Conservation (phyloP, 805 yeast species). For the Hanseniaspora vineae region DNA sequence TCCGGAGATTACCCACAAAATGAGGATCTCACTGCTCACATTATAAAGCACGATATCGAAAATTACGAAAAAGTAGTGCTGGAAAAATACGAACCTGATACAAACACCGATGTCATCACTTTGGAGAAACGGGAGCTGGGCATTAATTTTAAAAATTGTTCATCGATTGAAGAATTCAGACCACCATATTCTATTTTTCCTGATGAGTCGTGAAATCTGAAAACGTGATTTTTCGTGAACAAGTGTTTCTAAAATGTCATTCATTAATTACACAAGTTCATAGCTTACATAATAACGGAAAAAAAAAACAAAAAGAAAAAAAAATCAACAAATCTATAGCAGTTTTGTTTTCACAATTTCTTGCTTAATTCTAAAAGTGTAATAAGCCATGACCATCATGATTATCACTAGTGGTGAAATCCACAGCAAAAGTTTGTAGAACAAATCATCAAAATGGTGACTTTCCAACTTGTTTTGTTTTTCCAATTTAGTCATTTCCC, state of each 20-base stretch:
- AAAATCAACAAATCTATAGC: conserved; percentile 8
- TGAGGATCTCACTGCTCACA: background rate
- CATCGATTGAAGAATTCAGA: background rate
- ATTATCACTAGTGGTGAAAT: conserved; percentile 18
- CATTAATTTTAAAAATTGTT: background rate
- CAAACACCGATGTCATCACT: background rate
- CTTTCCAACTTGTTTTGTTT: conserved; percentile 7
- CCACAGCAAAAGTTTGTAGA: conserved; percentile 18
- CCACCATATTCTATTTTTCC: conserved; percentile 3
- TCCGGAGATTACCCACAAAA: background rate
- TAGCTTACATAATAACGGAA: background rate
- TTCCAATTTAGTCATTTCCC: conserved; percentile 13
- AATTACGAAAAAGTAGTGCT: background rate
- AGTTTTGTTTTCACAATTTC: conserved; percentile 24
- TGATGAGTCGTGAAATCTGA: background rate
- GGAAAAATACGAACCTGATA: background rate
- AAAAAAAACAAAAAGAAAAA: background rate
- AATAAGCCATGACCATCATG: conserved; percentile 22
- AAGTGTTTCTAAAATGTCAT: too few species aligned
- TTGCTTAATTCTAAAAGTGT: conserved; percentile 23
- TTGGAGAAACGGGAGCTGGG: background rate
- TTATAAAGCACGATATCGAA: background rate
- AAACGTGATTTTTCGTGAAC: too few species aligned
- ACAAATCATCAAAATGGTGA: conserved; percentile 22
- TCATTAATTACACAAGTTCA: background rate